Percentiles rank a stretch among this genome's conserved stretches.
Evolutionary conservation across 768 basidiomycete genomes (phyloP).

Genomic region (Hirschioporus abietinus): DNA sequence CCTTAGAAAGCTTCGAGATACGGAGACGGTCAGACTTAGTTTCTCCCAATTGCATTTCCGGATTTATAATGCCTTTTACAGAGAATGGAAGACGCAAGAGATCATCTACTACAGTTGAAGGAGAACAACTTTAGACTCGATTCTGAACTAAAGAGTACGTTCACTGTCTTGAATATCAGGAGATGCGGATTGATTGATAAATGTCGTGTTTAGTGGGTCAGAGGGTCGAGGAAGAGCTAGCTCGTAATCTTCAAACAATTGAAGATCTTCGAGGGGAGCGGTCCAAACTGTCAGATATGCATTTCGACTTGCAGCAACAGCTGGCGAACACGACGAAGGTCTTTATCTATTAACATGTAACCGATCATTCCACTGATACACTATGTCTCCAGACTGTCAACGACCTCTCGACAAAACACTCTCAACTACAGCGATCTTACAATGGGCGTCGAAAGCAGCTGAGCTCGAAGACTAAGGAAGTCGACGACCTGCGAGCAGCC

Average conservation of each 20-base stretch:
- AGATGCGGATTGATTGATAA: not conserved
- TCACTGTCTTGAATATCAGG: not conserved
- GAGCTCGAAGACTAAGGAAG: constrained; percentile 64
- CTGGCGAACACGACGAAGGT: constrained; percentile 68
- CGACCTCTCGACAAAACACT: constrained; percentile 56
- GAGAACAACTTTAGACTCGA: constrained; percentile 72
- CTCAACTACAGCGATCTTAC: constrained; percentile 58
- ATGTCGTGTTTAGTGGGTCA: constrained; percentile 67
- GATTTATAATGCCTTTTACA: constrained; percentile 24
- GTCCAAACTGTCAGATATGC: constrained; percentile 58
- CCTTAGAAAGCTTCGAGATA: constrained; percentile 57
- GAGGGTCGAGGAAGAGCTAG: constrained; percentile 45
- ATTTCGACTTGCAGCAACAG: constrained; percentile 66
- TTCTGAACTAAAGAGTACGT: constrained; percentile 63
- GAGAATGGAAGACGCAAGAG: constrained; percentile 77
- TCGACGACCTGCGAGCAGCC: constrained; percentile 69
- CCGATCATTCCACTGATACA: not conserved
- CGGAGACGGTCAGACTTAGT: constrained; percentile 52
- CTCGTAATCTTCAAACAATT: constrained; percentile 54
- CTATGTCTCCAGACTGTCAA: constrained; percentile 44
- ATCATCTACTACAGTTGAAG: constrained; percentile 63
- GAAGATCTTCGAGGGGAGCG: constrained; percentile 77
- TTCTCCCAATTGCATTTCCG: not conserved
- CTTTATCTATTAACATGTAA: constrained; percentile 15
- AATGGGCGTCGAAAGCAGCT: constrained; percentile 70